Base-by-base conservation (phyloP, 163 green algal genomes). In the Prototheca wickerhamii region DNA sequence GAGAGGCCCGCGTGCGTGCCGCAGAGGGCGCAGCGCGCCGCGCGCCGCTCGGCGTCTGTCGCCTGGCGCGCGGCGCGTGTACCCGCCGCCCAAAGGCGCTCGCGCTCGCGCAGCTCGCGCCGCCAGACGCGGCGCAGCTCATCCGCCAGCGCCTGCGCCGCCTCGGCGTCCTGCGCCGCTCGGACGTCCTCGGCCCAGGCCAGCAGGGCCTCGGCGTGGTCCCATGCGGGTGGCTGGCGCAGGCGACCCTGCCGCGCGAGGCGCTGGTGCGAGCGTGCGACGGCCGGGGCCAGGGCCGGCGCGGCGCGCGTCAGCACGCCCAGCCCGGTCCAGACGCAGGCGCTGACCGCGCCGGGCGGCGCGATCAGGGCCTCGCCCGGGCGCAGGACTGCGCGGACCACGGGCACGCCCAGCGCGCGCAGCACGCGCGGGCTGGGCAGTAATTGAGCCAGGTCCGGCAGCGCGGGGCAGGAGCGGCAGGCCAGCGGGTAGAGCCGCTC, bases 341-440 rank as follows among this genome's bases (percentile, higher is more conserved):
- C 76, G 58, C 93, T 86, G 72, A 91, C 93, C 0, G 82, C 75
- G 17, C 79, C 61, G 8, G 88, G 87, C 55, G 89, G 92, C 4
- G 86, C 91, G 49, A 95, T 58, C 3, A 94, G 65, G 55, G 90
- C 89, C 67, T 89, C 79, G 1, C 88, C 88, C 7, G 79, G 26
- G 12, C 87, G 58, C 78, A 93, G 87, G 37, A 44, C 37, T 44
- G 37, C 37, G 10, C 50, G 59, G 55, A 74, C 80, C 28, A 91
- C 75, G 4, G 81, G 75, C 33, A 93, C 65, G 29, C 77, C 76
- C 1, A 73, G 58, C 15, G 75, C 62, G 7, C 42, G 35, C 62
- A 95, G 78, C 31, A 77, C 56, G 2, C 70, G 61, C 4, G 85
- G 85, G 23, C 57, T 73, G 30, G 88, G 64, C 72, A 90, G 82